Base-by-base conservation (phyloP, 2,329 filamentous ascomycete genomes). In the Parastagonospora avenae region DNA sequence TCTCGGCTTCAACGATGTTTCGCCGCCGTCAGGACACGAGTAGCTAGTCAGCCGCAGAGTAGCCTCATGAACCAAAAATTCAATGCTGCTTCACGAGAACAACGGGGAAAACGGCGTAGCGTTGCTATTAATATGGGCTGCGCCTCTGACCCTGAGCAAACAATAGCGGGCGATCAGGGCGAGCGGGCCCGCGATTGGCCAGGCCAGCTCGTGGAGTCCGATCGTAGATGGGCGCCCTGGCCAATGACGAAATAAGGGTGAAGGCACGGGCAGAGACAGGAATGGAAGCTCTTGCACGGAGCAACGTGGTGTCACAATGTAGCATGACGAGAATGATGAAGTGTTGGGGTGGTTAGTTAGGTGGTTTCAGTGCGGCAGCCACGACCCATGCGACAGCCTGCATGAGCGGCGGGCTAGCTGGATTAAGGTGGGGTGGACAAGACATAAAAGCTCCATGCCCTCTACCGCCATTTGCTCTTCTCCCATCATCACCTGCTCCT, bases 111-210 rank as follows among this genome's bases (percentile, higher is more conserved):
- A 56, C 36, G 50, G 52, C 42, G 19, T 66, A 64, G 63, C 54
- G 67, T 59, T 69, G 56, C 69, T 71, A 71, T 70, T 71, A 67
- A 67, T 57, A 63, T 59, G 2, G 52, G 64, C 69, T 71, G 66
- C 66, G 70, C 70, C 57, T 51, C 47, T 48, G 54, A 55, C 59
- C 62, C 63, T 62, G 62, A 63, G 49, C 41, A 60, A 57, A 51
- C 52, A 44, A 60, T 65, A 54, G 59, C 52, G 66, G 19, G 66
- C 56, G 68, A 71, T 71, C 64, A 67, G 62, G 64, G 54, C 67
- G 57, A 46, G 28, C 14, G 38, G 38, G 55, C 40, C 51, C 55
- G 53, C 59, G 48, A 62, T 67, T 64, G 59, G 60, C 57, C 51
- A 48, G 45, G 19, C 19, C 42, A 44, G 30, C 40, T 59, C 50